A percentile compares a stretch with the other conserved stretches of the same genome.
phyloP scores from a whole-genome alignment of 1,139 yeast species.

The Debaryomyces psychrophilus region DNA sequence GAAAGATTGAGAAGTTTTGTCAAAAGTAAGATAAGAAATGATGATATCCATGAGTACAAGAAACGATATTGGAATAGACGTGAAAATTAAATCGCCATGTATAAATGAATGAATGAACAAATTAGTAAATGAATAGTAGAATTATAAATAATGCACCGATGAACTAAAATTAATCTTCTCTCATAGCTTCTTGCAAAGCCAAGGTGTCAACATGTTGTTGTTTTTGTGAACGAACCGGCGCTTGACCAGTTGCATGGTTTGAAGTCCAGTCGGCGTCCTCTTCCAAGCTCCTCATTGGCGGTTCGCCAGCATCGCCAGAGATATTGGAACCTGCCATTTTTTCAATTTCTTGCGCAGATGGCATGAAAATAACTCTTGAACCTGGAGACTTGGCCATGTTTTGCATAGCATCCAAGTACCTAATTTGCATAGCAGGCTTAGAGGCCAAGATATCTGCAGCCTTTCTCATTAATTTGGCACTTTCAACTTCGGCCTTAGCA shows the following conservation, averaged over 20 bases:
- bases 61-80: slow-evolving; percentile 17
- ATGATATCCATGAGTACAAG: slow-evolving; percentile 18
- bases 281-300: slow-evolving; percentile 16
- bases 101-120: not conserved
- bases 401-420: slow-evolving; percentile 82
- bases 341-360: slow-evolving; percentile 51
- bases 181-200: slow-evolving; percentile 37
- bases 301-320: slow-evolving; percentile 11
- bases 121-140: not conserved
- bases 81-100: not conserved
- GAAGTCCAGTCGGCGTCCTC: slow-evolving; percentile 27
- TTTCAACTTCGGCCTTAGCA: slow-evolving; percentile 76
- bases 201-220: slow-evolving; percentile 26
- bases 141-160: not conserved
- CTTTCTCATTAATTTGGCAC: slow-evolving; percentile 76
- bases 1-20: slow-evolving; percentile 13
- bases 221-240: slow-evolving; percentile 14
- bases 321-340: slow-evolving; percentile 33
- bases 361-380: slow-evolving; percentile 76
- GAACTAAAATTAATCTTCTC: slow-evolving; percentile 7
- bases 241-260: slow-evolving; percentile 6
- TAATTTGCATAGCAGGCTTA: slow-evolving; percentile 77
- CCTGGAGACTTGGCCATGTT: slow-evolving; percentile 66
- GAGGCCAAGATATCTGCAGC: slow-evolving; percentile 79
- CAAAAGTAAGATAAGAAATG: slow-evolving; percentile 16